Conservation (phyloP, 108 stramenopile genomes). For the Fragilaria crotonensis region DNA sequence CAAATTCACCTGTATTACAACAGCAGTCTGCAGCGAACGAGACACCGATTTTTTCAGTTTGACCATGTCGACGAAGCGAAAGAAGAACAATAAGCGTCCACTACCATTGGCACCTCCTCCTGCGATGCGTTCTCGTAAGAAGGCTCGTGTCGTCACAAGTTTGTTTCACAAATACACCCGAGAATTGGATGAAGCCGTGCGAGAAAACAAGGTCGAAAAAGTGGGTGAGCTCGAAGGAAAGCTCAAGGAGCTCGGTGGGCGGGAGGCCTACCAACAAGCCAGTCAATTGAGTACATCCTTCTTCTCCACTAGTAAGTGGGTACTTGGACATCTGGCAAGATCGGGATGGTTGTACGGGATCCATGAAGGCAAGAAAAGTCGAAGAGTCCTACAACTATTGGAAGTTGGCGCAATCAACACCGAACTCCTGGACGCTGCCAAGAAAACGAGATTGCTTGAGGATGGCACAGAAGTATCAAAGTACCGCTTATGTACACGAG, state of each 20-base stretch:
- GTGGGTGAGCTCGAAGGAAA: slow-evolving; percentile 39
- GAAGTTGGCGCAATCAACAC: slow-evolving; percentile 96
- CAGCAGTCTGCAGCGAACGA: no score
- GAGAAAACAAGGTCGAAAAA: slow-evolving; percentile 21
- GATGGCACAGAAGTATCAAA: slow-evolving; percentile 16
- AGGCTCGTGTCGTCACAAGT: slow-evolving; percentile 71
- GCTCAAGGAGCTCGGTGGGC: slow-evolving; percentile 55
- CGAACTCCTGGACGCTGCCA: slow-evolving; percentile 77
- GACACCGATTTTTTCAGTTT: no score
- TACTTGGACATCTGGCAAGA: slow-evolving; percentile 53
- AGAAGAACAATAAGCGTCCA: slow-evolving; percentile 12
- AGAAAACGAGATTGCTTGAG: slow-evolving; percentile 9
- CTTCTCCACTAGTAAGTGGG: slow-evolving; percentile 85
- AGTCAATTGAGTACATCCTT: slow-evolving; percentile 77
- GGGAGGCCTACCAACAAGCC: slow-evolving; percentile 77
- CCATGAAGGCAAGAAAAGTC: slow-evolving; percentile 4
- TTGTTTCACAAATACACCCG: slow-evolving; percentile 73
- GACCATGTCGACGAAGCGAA: slow-evolving; percentile 4
- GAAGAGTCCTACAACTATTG: slow-evolving; percentile 56
- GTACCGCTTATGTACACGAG: slow-evolving; percentile 55
- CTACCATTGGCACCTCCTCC: slow-evolving; percentile 15
- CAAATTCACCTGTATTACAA: no score
- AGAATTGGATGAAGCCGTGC: slow-evolving; percentile 43
- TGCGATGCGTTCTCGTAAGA: slow-evolving; percentile 56
- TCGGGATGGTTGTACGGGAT: slow-evolving; percentile 77